Conservation (phyloP, 2,329 filamentous ascomycete genomes). For the Fusarium sp. region DNA sequence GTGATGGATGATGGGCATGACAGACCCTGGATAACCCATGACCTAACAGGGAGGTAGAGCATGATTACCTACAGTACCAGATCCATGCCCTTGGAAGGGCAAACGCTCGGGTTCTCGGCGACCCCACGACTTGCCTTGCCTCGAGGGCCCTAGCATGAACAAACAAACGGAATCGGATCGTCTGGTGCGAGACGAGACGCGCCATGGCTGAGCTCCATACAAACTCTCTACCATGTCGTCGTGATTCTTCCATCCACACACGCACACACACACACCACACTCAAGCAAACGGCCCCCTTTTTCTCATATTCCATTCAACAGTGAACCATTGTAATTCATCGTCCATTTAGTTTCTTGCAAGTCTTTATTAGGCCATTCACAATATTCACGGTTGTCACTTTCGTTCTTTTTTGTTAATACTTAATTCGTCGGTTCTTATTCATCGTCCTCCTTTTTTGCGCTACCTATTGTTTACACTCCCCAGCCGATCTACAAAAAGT, state of each 20-base stretch:
- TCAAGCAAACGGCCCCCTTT: slow-evolving; percentile 23
- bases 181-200: slow-evolving; percentile 31
- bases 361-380: slow-evolving; percentile 5
- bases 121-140: slow-evolving; percentile 22
- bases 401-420: background rate
- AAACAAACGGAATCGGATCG: slow-evolving; percentile 31
- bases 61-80: background rate
- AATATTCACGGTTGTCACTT: background rate
- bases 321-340: slow-evolving; percentile 19
- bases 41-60: slow-evolving; percentile 21
- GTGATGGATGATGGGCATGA: slow-evolving; percentile 31
- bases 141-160: slow-evolving; percentile 6
- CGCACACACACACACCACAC: slow-evolving; percentile 22
- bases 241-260: slow-evolving; percentile 18
- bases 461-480: slow-evolving; percentile 20
- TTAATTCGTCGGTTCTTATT: slow-evolving; percentile 3
- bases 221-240: slow-evolving; percentile 29
- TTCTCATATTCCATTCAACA: slow-evolving; percentile 14
- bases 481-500: slow-evolving; percentile 8
- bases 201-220: slow-evolving; percentile 29
- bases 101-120: slow-evolving; percentile 37
- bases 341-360: background rate
- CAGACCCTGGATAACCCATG: slow-evolving; percentile 10
- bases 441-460: slow-evolving; percentile 13
- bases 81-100: background rate